Evolutionary conservation across 768 basidiomycete species (phyloP), one percentile per base, ranked within the genome.

Genomic region (Agaricus subrufescens): DNA sequence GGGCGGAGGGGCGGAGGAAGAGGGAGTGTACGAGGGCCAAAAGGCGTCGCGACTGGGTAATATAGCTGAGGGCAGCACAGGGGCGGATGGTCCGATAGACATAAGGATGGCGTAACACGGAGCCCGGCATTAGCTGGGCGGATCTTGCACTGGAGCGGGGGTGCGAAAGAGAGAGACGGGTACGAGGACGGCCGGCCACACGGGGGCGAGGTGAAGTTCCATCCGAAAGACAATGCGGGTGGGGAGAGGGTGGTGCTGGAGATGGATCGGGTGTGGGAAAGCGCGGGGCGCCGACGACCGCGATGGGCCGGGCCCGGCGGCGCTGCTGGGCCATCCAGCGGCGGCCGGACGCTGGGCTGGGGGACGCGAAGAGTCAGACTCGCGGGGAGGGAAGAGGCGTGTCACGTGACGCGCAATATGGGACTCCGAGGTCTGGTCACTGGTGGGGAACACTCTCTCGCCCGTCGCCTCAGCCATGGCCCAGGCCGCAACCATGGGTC

Each of bases 401-500:
- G 40, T 26, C 45, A 46, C 23, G 19, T 46, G 45, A 46, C 25
- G 4, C 19, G 19, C 19, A 19, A 19, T 19, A 19, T 19, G 19
- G 19, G 19, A 19, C 19, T 19, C 19, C 19, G 19, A 19, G 19
- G 19, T 19, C 19, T 19, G 19, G 19, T 19, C 19, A 19, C n/a
- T 7, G 43, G 43, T 15, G 43, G 34, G 29, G n/a, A 42, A 29
- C 58, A 49, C 50, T 45, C 50, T 50, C 48, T 54, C 53, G 57
- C 52, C 51, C 55, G 58, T 54, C 26, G 56, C 63, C 56, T 34
- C 52, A 45, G 39, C 54, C 60, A 84, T 88, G 87, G 80, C 86
- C 51, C 85, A 86, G 67, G 73, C 81, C 46, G 80, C 80, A 47
- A 69, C 80, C 50, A 90, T 90, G 88, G 88, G 87, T 46, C 88